A percentile compares a stretch with the other conserved stretches of the same genome.
These are phyloP conservation scores for Mrakiaceae sp. DNA, from an alignment of 1,284 basidiomycete genomes.

Conservation along the genomic window DNA sequence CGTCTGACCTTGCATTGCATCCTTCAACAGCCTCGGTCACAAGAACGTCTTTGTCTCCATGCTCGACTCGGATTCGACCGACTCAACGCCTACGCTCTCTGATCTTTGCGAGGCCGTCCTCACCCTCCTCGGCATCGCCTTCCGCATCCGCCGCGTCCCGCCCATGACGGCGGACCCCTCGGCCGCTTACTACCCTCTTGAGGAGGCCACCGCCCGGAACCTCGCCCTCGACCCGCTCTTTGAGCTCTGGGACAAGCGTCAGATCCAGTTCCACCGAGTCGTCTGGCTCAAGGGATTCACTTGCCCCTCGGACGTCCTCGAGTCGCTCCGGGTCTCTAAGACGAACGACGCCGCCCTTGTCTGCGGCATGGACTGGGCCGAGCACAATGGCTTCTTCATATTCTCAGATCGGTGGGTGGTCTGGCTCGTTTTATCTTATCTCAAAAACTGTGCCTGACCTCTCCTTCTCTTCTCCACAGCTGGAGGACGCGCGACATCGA, in stretches of 20 bases:
- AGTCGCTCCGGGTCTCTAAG: conserved; percentile 78
- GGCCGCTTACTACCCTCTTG: conserved; percentile 81
- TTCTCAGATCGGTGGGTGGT: conserved; percentile 73
- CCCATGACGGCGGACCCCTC: conserved; percentile 76
- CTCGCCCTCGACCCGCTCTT: conserved; percentile 78
- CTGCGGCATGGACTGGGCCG: conserved; percentile 97
- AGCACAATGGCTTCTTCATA: conserved; percentile 89
- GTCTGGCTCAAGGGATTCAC: conserved; percentile 96
- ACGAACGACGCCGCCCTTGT: conserved; percentile 89
- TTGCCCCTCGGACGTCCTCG: conserved; percentile 88
- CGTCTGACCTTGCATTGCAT: neutral
- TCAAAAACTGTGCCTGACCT: neutral
- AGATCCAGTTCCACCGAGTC: conserved; percentile 73
- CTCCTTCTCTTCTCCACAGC: conserved; percentile 35
- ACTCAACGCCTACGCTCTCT: conserved; percentile 80
- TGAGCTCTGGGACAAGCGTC: conserved; percentile 62
- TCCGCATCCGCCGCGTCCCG: conserved; percentile 72
- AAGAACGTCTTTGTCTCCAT: conserved; percentile 86
- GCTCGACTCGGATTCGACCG: conserved; percentile 84
- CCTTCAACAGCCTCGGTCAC: conserved; percentile 48
- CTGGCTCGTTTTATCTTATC: neutral
- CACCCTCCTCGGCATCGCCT: conserved; percentile 78
- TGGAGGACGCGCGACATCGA: conserved; percentile 93
- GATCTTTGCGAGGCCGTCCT: conserved; percentile 88
- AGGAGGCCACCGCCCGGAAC: conserved; percentile 86